Evolutionary conservation across 2,329 filamentous ascomycete species (phyloP).

Genomic region (Pseudogymnoascus sp.): DNA sequence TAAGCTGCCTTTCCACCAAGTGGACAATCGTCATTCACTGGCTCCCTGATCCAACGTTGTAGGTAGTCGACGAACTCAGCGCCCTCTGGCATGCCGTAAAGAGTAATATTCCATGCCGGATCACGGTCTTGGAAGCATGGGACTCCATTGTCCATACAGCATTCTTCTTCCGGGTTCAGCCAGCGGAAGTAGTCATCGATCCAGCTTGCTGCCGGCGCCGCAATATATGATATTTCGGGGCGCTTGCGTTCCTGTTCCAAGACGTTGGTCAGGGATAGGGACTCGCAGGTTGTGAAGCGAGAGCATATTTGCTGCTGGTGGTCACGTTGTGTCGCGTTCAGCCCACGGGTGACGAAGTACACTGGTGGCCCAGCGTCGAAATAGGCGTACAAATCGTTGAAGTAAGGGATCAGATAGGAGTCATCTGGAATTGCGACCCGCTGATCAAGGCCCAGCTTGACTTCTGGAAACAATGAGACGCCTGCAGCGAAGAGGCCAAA

Average conservation of each 20-base stretch:
- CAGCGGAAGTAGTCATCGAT: slow-evolving; percentile 94
- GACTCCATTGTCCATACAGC: slow-evolving; percentile 60
- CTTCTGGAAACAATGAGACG: slow-evolving; percentile 72
- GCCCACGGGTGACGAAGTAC: slow-evolving; percentile 81
- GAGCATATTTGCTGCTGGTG: slow-evolving; percentile 85
- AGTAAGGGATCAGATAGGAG: slow-evolving; percentile 92
- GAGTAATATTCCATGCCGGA: slow-evolving; percentile 81
- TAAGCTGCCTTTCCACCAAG: slow-evolving; percentile 86
- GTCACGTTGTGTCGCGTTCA: slow-evolving; percentile 67
- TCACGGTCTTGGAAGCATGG: slow-evolving; percentile 72
- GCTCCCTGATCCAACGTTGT: slow-evolving; percentile 70
- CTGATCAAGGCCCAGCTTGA: slow-evolving; percentile 86
- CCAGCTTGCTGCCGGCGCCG: slow-evolving; percentile 87
- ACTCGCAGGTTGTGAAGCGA: slow-evolving; percentile 80
- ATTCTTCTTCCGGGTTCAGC: slow-evolving; percentile 79
- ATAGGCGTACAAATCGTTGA: slow-evolving; percentile 91
- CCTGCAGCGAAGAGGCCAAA: slow-evolving; percentile 80
- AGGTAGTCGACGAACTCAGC: slow-evolving; percentile 86
- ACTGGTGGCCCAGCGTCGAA: slow-evolving; percentile 87
- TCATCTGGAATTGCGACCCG: slow-evolving; percentile 87
- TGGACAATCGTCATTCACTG: slow-evolving; percentile 76
- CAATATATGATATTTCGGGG: slow-evolving; percentile 77
- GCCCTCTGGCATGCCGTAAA: slow-evolving; percentile 86
- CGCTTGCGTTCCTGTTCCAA: slow-evolving; percentile 92
- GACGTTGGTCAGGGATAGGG: slow-evolving; percentile 76